Percentiles rank a stretch among this genome's conserved stretches.
Conservation (phyloP, 495 filamentous ascomycete genomes). For the Cercophora samala region DNA sequence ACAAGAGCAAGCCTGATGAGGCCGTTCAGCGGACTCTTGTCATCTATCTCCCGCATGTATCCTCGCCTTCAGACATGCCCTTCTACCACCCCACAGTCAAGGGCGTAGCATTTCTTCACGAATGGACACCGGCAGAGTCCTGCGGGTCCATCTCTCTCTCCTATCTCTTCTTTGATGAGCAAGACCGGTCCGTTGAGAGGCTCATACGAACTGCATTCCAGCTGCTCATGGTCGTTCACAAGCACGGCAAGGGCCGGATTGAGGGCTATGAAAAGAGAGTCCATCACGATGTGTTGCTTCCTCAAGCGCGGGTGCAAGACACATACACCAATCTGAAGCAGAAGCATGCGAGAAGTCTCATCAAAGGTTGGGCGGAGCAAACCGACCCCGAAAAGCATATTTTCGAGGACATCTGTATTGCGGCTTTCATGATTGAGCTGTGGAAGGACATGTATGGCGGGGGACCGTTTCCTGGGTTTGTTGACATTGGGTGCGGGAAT, state of each 20-base stretch:
- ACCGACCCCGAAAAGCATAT: slow-evolving; percentile 91
- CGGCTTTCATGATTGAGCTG: slow-evolving; percentile 88
- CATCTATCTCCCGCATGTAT: slow-evolving; percentile 74
- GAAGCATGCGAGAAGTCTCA: slow-evolving; percentile 65
- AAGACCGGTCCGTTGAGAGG: slow-evolving; percentile 41
- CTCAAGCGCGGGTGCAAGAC: slow-evolving; percentile 70
- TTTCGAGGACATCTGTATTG: slow-evolving; percentile 89
- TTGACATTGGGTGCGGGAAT: slow-evolving; percentile 95
- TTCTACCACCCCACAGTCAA: slow-evolving; percentile 81
- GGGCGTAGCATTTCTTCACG: slow-evolving; percentile 70
- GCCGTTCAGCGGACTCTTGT: slow-evolving; percentile 52
- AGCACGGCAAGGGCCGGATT: slow-evolving; percentile 64
- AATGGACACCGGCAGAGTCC: slow-evolving; percentile 41
- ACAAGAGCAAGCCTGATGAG: slow-evolving; percentile 30
- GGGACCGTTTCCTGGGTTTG: slow-evolving; percentile 74
- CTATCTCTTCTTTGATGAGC: slow-evolving; percentile 58
- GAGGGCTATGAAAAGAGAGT: slow-evolving; percentile 69
- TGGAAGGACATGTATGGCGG: slow-evolving; percentile 80
- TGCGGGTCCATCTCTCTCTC: slow-evolving; percentile 62
- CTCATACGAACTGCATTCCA: slow-evolving; percentile 68
- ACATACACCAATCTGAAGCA: slow-evolving; percentile 78
- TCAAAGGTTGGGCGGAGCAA: slow-evolving; percentile 71
- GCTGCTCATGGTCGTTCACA: slow-evolving; percentile 68
- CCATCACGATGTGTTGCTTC: slow-evolving; percentile 70
- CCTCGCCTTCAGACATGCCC: slow-evolving; percentile 59